Evolutionary conservation across 805 yeast species (phyloP), one percentile per base, ranked within the genome.

Genomic region (Metschnikowia cubensis): DNA sequence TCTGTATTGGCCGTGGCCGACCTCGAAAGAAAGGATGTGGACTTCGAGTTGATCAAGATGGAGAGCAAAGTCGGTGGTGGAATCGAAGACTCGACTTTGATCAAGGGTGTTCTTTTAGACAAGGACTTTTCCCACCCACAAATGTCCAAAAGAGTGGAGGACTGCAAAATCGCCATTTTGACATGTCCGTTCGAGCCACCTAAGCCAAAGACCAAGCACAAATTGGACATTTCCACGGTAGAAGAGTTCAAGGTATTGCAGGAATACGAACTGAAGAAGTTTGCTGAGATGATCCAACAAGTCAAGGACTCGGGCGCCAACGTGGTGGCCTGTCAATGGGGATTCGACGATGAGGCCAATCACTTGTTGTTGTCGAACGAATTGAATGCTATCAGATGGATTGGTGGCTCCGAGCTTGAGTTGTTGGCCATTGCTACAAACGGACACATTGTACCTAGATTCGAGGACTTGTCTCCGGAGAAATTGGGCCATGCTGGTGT

Each of bases 141-240:
- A 71, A 94, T 94, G 99, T 94, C 96, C 46, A 89, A 89, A 64
- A 67, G 69, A 48, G 79, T 92, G 42, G 65, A 69, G 46, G 86
- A 90, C 68, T 96, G 89, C 56, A 89, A 88, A 67, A 79, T 94
- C 53, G 98, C 98, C 44, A 92, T 94, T 58, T 78, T 94, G 65
- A 94, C 99, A 2, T 92, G 98, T 75, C 98, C 99, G 60, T 94
- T 94, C 66, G 99, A 94, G 76, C 99, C 99, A 37, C 99, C 99
- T 62, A 94, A 94, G 74, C 99, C 99, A 59, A 94, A 94, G 75
- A 94, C 99, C 21, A 94, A 94, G 73, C 99, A 92, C 74, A 92
- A 92, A 78, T 78, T 92, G 61, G 96, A 92, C 67, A 92, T 92
- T 56, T 81, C 92, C 14, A 73, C 87, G n/a, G 97, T 90, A 18